phyloP scores from a whole-genome alignment of 2,329 filamentous ascomycete species.

The Ceratocystis eucalypticola region DNA sequence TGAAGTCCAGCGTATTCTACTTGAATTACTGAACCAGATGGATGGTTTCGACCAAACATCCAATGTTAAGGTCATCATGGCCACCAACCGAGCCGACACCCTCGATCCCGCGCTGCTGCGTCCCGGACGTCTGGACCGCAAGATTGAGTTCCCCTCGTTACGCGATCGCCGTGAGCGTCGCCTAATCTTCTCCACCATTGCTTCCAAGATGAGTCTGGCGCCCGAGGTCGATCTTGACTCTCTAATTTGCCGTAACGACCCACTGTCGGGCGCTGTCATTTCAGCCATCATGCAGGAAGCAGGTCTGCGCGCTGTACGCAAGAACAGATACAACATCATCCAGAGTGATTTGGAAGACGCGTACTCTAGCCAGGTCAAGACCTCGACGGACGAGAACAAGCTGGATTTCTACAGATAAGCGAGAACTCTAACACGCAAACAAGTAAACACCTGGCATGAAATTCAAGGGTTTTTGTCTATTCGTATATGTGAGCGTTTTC shows the following conservation, averaged over 20 bases:
- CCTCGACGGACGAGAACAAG: slow-evolving; percentile 49
- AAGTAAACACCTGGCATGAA: background rate
- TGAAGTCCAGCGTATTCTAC: slow-evolving; percentile 94
- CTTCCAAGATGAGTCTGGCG: slow-evolving; percentile 88
- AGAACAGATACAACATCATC: slow-evolving; percentile 99
- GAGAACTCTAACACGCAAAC: slow-evolving; percentile 9
- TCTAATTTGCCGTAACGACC: slow-evolving; percentile 92
- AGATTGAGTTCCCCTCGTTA: slow-evolving; percentile 97
- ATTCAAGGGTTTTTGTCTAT: background rate
- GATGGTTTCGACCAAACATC: slow-evolving; percentile 97
- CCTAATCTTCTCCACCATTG: slow-evolving; percentile 95
- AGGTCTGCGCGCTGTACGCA: slow-evolving; percentile 80
- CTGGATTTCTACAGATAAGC: slow-evolving; percentile 84
- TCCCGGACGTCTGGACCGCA: slow-evolving; percentile 87
- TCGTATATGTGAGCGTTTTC: background rate
- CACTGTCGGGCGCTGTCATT: slow-evolving; percentile 86
- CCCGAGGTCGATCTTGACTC: slow-evolving; percentile 95
- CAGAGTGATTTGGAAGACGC: slow-evolving; percentile 93
- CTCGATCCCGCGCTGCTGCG: slow-evolving; percentile 88
- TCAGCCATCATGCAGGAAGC: slow-evolving; percentile 99
- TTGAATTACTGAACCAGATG: slow-evolving; percentile 98
- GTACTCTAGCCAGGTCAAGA: slow-evolving; percentile 94
- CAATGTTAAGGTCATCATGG: slow-evolving; percentile 99
- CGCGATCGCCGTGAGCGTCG: slow-evolving; percentile 87
- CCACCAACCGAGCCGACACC: slow-evolving; percentile 94